Evolutionary conservation across 1,139 yeast species (phyloP).

Genomic region (Debaryomyces sp.): DNA sequence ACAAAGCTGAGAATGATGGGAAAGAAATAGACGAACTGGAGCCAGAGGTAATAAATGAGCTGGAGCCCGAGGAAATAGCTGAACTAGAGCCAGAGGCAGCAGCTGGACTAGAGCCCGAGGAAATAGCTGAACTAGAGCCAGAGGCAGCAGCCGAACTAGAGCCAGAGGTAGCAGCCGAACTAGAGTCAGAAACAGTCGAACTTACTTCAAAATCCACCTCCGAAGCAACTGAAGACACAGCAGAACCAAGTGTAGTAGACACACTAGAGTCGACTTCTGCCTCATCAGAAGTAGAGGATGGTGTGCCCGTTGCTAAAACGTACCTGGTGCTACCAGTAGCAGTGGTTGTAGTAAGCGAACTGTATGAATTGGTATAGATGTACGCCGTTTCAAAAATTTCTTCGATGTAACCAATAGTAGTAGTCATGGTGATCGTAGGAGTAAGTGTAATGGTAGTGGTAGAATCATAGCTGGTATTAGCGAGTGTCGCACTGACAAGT

Average conservation of each 20-base stretch:
- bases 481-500: slow-evolving; percentile 9
- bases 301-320: slow-evolving; percentile 12
- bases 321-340: slow-evolving; percentile 27
- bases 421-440: slow-evolving; percentile 34
- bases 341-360: slow-evolving; percentile 37
- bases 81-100: too few relatives aligned
- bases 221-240: slow-evolving; percentile 11
- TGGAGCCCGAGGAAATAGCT: neutral
- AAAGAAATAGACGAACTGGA: neutral
- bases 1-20: slow-evolving; percentile 8
- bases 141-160: neutral
- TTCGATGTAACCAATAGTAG: slow-evolving; percentile 30
- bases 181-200: neutral
- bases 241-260: slow-evolving; percentile 10
- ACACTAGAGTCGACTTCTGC: slow-evolving; percentile 8
- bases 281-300: slow-evolving; percentile 12
- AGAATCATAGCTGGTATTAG: slow-evolving; percentile 19
- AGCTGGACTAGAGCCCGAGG: neutral
- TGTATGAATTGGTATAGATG: slow-evolving; percentile 33
- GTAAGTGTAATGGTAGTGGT: slow-evolving; percentile 32
- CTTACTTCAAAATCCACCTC: slow-evolving; percentile 4
- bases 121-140: too few relatives aligned
- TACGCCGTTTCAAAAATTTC: slow-evolving; percentile 38
- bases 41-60: neutral
- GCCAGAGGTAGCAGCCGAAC: neutral